Base-by-base conservation (phyloP, 257 asterid genomes). In the Haberlea rhodopensis region DNA sequence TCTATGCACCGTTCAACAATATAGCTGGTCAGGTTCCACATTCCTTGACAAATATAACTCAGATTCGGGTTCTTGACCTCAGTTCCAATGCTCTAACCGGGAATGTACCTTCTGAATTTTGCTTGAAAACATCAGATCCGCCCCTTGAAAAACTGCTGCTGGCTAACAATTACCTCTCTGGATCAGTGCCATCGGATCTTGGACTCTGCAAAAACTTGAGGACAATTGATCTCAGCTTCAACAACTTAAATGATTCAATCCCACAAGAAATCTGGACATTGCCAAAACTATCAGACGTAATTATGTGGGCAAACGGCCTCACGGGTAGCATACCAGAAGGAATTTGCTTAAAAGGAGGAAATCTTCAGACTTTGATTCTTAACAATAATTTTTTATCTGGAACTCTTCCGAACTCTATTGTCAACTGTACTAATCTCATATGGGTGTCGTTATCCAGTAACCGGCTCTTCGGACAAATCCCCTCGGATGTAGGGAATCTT, bases 371-470 rank as follows among this genome's bases (percentile, higher is more conserved):
- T 0, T 65, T 91, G 73, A 88, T 91, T 28, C 94, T 91, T 64
- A 91, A 91, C 82, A 85, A 88, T 83, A 91, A 91, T 72, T 70
- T 81, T 10, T 57, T 91, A 1, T 69, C 81, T 0, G 98, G 98
- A 43, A 8, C 73, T 24, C 80, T 91, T 8, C 95, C 98, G 0
- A 74, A 74, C 25, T 91, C 98, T 28, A 85, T 91, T 49, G 84
- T 81, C 57, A 88, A 83, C 62, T 91, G 98, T 71, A 86, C 94
- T 3, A 87, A 91, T 64, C 80, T 91, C 46, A 81, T 85, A 52
- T 91, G 98, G 98, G 85, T 91, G 56, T 83, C 95, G 0, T 54
- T 91, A 75, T 79, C 98, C 2, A 89, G 96, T 73, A 91, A 91
- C 76, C 80, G 79, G 15, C 73, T 91, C 1, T 74, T 81, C 0